Conservation (phyloP, 768 basidiomycete genomes). For the Calocybe indica region DNA sequence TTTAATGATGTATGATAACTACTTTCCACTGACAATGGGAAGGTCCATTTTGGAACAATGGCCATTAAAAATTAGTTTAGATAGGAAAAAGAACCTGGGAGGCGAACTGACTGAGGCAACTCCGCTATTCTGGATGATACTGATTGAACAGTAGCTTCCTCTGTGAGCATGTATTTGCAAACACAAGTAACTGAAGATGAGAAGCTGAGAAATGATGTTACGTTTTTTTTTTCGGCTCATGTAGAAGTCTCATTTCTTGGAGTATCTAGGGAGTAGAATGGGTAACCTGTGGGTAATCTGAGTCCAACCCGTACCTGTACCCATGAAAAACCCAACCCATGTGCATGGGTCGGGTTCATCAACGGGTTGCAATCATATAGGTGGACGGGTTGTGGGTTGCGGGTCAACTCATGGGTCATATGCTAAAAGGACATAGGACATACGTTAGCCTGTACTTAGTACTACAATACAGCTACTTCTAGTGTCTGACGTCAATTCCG, state of each 20-base stretch:
- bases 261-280: conserved; percentile 4
- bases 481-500: neutral
- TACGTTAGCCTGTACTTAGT: neutral
- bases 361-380: neutral
- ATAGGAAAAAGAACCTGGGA: too few species aligned
- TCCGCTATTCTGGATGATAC: too few species aligned
- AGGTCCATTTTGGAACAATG: too few species aligned
- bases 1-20: too few species aligned
- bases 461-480: neutral
- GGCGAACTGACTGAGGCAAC: too few species aligned
- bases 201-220: too few species aligned
- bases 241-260: neutral
- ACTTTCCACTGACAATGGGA: too few species aligned
- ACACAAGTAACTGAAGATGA: too few species aligned
- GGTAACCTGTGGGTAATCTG: conserved; percentile 6
- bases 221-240: too few species aligned
- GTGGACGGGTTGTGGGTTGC: neutral
- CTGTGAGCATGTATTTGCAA: too few species aligned
- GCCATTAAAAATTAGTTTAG: too few species aligned
- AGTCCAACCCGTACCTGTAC: conserved; percentile 8
- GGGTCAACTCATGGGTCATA: neutral
- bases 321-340: conserved; percentile 7
- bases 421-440: neutral
- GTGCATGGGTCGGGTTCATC: neutral
- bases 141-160: too few species aligned